phyloP scores from a whole-genome alignment of 495 filamentous ascomycete species.

The Ramalina intermedia region DNA sequence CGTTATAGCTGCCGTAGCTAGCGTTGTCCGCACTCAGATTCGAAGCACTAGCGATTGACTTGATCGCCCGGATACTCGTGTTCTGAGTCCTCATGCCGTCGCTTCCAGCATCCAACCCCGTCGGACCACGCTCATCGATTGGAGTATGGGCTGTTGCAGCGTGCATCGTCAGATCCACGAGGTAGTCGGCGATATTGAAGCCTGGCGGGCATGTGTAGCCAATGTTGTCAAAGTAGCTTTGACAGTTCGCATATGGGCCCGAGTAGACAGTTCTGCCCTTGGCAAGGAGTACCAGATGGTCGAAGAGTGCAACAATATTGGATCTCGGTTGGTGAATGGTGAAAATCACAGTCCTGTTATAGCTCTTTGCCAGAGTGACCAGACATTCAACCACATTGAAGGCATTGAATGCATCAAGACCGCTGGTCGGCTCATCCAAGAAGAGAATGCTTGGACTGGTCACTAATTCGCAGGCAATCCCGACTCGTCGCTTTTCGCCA shows the following conservation, averaged over 20 bases:
- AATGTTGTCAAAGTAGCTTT: constrained; percentile 80
- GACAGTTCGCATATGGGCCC: constrained; percentile 76
- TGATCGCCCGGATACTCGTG: constrained; percentile 78
- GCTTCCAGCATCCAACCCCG: constrained; percentile 23
- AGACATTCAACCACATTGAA: constrained; percentile 96
- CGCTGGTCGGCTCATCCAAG: constrained; percentile 92
- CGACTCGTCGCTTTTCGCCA: constrained; percentile 89
- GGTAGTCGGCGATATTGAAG: constrained; percentile 97
- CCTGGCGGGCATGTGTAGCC: constrained; percentile 88
- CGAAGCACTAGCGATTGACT: constrained; percentile 74
- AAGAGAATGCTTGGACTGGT: constrained; percentile 96
- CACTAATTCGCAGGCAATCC: constrained; percentile 94
- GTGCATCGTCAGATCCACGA: constrained; percentile 97
- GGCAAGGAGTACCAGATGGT: constrained; percentile 79
- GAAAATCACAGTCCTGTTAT: constrained; percentile 92
- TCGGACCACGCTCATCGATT: constrained; percentile 39
- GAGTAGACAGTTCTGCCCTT: constrained; percentile 86
- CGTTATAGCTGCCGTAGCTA: constrained; percentile 41
- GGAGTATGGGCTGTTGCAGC: constrained; percentile 45
- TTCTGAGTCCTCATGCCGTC: constrained; percentile 54
- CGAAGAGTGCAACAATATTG: constrained; percentile 98
- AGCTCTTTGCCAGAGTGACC: constrained; percentile 86
- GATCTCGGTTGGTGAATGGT: constrained; percentile 98
- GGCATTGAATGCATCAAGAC: constrained; percentile 88
- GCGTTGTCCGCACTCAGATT: constrained; percentile 44